Evolutionary conservation across 2,329 filamentous ascomycete species (phyloP), one percentile per base, ranked within the genome.

Genomic region (Seiridium unicorne): DNA sequence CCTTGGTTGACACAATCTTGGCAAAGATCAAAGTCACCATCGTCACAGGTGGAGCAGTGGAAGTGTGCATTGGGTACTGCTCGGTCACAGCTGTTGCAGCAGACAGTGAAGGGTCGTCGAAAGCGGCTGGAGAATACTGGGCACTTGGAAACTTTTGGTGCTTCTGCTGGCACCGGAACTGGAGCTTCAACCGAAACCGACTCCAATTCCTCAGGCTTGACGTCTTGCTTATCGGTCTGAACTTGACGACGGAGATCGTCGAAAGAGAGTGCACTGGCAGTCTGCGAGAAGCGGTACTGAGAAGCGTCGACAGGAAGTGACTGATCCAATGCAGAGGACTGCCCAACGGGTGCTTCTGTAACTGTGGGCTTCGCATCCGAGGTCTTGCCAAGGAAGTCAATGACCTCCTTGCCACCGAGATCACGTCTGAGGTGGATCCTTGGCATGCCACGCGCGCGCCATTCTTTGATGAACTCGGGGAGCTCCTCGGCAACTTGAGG

Each of bases 11-110:
- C 86, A 70, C 95, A 99, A 5, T 80, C 75, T 64, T 88, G 84
- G 81, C 96, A 99, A 36, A 99, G 85, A 71, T 99, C 95, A 70
- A 93, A 99, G 74, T 99, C 95, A 46, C 94, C 95, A 60, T 90
- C 86, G 65, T 98, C 92, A 72, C 95, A 99, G 60, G 90, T 91
- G 65, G 91, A 91, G 81, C 96, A 99, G 78, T 99, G 95, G 76
- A 91, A 99, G 76, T 99, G 94, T 56, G 87, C 85, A 67, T 92
- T 88, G 35, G 89, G 85, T 69, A 97, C 92, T 47, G 88, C 85
- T 62, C 80, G 81, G 66, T 92, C 89, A 76, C 95, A 99, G 73
- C 86, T 84, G 79, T 99, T 98, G 85, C 95, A 99, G 81, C 91
- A 96, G 49, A 99, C 93, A 10, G 91, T 90, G 76, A 93, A 97